phyloP scores from a whole-genome alignment of 371 early-diverging fungal genomes.

The Umbelopsis sp. region DNA sequence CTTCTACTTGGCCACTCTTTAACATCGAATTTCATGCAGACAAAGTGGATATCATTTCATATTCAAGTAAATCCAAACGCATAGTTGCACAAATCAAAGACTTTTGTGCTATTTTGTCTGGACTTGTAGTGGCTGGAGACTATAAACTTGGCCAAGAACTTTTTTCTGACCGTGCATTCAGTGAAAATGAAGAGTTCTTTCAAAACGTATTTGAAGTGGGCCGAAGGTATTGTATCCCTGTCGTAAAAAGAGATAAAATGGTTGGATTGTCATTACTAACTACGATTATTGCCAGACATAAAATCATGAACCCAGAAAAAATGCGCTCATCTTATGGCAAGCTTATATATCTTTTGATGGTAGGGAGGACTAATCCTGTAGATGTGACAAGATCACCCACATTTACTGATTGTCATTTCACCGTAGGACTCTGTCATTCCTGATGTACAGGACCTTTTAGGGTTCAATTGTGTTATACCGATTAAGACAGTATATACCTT shows the following conservation, averaged over 20 bases:
- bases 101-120: slow-evolving; percentile 91
- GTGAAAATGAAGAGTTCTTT: slow-evolving; percentile 88
- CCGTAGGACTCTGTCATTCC: slow-evolving; percentile 82
- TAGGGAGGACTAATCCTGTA: slow-evolving; percentile 27
- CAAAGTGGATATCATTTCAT: slow-evolving; percentile 89
- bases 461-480: slow-evolving; percentile 78
- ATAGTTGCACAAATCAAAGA: slow-evolving; percentile 94
- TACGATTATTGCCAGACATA: slow-evolving; percentile 55
- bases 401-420: not conserved
- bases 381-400: not conserved
- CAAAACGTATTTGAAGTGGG: slow-evolving; percentile 95
- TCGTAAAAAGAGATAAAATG: no score
- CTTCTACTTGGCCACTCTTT: slow-evolving; percentile 31
- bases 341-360: slow-evolving; percentile 87
- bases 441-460: slow-evolving; percentile 85
- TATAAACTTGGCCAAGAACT: slow-evolving; percentile 87
- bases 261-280: no score
- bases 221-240: slow-evolving; percentile 54
- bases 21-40: slow-evolving; percentile 46
- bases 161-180: slow-evolving; percentile 82
- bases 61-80: slow-evolving; percentile 84
- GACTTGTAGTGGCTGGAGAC: slow-evolving; percentile 83
- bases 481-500: slow-evolving; percentile 88
- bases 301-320: slow-evolving; percentile 98
- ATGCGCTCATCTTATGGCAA: slow-evolving; percentile 96